Evolutionary conservation across 768 basidiomycete species (phyloP).

Genomic region (Amanita thiersii): DNA sequence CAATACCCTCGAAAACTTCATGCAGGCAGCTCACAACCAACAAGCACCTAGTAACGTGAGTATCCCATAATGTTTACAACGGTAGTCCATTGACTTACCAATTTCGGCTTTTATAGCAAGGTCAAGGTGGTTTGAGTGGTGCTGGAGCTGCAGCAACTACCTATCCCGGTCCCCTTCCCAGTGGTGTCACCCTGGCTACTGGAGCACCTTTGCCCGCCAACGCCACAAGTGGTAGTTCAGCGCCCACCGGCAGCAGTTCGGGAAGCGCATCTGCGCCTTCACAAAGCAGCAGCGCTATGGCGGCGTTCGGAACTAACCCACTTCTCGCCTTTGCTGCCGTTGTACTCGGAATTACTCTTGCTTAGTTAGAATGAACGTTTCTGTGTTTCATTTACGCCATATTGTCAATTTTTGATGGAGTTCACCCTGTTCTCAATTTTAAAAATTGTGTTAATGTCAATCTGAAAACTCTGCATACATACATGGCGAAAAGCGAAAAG

Average conservation of each 20-base stretch:
- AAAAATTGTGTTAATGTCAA: no score
- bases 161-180: slow-evolving; percentile 28
- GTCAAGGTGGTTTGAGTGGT: slow-evolving; percentile 31
- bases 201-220: slow-evolving; percentile 15
- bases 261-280: not conserved
- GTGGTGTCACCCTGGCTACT: slow-evolving; percentile 21
- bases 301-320: slow-evolving; percentile 11
- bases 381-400: no score
- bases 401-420: no score
- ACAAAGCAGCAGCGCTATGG: not conserved
- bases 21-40: slow-evolving; percentile 21
- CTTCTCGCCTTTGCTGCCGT: not conserved
- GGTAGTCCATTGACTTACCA: not conserved
- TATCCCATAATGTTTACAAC: slow-evolving; percentile 4
- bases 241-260: not conserved
- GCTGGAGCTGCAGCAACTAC: slow-evolving; percentile 40
- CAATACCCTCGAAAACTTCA: slow-evolving; percentile 31
- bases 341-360: slow-evolving; percentile 7
- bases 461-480: no score
- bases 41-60: slow-evolving; percentile 24
- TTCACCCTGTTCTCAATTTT: no score
- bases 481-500: no score
- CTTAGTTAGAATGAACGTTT: not conserved
- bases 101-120: slow-evolving; percentile 24
- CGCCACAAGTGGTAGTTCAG: slow-evolving; percentile 1